Evolutionary conservation across 495 filamentous ascomycete species (phyloP).

Genomic region (Penicillium simplicissimum): DNA sequence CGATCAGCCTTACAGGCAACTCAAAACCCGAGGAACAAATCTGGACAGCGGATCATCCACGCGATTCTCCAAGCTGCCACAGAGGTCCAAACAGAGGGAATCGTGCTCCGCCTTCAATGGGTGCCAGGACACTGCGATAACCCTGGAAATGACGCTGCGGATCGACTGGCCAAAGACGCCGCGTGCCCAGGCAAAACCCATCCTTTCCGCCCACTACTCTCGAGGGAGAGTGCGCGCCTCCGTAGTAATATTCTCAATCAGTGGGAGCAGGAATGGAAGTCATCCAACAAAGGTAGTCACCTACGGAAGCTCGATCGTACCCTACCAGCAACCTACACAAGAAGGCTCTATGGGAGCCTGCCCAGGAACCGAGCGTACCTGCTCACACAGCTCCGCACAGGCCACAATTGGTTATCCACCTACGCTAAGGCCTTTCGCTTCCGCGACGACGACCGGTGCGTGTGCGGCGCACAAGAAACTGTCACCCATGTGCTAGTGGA

Average conservation of each 20-base stretch:
- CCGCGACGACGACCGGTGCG: conserved; percentile 21
- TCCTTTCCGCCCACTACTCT: conserved; percentile 18
- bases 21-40: conserved; percentile 19
- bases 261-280: conserved; percentile 22
- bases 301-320: conserved; percentile 14
- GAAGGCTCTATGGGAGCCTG: conserved; percentile 17
- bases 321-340: conserved; percentile 17
- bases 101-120: conserved; percentile 22
- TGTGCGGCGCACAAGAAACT: too few species aligned
- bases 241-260: conserved; percentile 3
- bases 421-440: conserved; percentile 7
- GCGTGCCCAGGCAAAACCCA: conserved; percentile 17
- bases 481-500: too few species aligned
- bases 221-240: conserved; percentile 17
- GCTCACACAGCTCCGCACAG: conserved; percentile 23
- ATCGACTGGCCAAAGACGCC: conserved; percentile 13
- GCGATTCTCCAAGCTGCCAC: conserved; percentile 20
- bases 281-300: conserved; percentile 10
- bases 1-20: conserved; percentile 23
- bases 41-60: conserved; percentile 23
- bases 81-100: conserved; percentile 14
- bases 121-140: conserved; percentile 19
- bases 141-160: conserved; percentile 16
- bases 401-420: conserved; percentile 21
- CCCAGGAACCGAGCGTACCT: conserved; percentile 16